Percentiles rank a stretch among this genome's conserved stretches.
Evolutionary conservation across 2,329 filamentous ascomycete species (phyloP).

Genomic region (Cordyceps farinosa): DNA sequence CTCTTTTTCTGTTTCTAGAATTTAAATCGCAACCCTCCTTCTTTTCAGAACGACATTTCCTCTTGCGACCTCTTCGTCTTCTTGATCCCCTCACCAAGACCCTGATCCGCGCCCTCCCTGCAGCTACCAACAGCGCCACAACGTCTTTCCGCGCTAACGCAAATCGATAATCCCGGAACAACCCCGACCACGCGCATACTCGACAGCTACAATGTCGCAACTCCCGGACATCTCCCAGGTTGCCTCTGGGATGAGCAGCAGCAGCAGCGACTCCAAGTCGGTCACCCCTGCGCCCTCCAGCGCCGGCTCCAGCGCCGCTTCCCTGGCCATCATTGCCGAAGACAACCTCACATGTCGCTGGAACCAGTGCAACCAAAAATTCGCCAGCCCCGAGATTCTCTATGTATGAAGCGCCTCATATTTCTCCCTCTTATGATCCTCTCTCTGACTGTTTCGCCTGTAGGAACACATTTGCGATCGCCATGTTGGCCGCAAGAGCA

Average conservation of each 20-base stretch:
- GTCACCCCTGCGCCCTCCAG: constrained; percentile 51
- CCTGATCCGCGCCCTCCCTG: background rate
- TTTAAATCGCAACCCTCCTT: background rate
- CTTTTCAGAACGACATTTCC: background rate
- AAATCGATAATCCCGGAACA: constrained; percentile 2
- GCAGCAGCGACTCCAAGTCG: constrained; percentile 47
- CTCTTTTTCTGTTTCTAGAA: constrained; percentile 4
- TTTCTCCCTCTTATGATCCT: background rate
- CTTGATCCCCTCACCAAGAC: background rate
- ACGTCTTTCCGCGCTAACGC: constrained; percentile 4
- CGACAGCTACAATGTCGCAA: constrained; percentile 7
- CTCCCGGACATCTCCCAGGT: constrained; percentile 22
- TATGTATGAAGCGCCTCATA: constrained; percentile 46
- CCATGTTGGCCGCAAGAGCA: constrained; percentile 97
- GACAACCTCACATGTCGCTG: constrained; percentile 60
- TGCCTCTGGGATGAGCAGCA: constrained; percentile 34
- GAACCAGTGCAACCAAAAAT: constrained; percentile 57
- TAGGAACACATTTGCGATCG: constrained; percentile 98
- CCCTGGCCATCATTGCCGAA: constrained; percentile 41
- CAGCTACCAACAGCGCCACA: background rate
- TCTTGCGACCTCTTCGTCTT: background rate
- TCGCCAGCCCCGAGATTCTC: constrained; percentile 53
- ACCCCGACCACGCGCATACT: background rate
- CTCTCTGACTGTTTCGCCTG: constrained; percentile 7
- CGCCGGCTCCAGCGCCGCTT: constrained; percentile 41